Evolutionary conservation across 140 eudicot species (phyloP).

Genomic region (Oenanthe javanica): DNA sequence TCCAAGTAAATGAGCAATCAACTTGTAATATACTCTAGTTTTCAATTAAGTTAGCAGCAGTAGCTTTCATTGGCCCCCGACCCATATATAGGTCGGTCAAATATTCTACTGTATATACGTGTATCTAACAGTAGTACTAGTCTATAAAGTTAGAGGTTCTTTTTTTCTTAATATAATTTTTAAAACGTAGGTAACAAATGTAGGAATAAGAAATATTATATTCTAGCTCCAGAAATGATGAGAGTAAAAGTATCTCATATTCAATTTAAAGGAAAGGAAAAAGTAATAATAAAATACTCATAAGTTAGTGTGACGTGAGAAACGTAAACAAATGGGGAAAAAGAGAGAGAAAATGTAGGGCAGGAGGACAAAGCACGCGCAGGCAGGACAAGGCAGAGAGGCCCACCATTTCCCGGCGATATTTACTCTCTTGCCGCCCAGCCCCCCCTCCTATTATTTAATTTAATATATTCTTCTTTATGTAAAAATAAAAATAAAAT

Average conservation of each 20-base stretch:
- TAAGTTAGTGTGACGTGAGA: not conserved
- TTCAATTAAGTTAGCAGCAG: conserved; percentile 8
- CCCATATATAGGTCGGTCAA: not conserved
- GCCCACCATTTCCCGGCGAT: conserved; percentile 10
- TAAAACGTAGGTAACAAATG: too few relatives aligned
- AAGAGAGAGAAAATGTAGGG: not conserved
- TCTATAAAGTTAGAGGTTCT: too few relatives aligned
- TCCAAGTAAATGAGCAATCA: not conserved
- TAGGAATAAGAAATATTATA: too few relatives aligned
- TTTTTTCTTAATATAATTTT: too few relatives aligned
- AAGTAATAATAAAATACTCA: not conserved
- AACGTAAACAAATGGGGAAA: not conserved
- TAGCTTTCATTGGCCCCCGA: not conserved
- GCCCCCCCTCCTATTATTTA: not conserved
- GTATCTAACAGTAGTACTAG: too few relatives aligned
- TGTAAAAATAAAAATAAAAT: too few relatives aligned
- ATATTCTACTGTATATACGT: too few relatives aligned
- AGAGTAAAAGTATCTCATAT: not conserved
- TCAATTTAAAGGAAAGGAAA: too few relatives aligned
- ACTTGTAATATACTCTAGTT: conserved; percentile 15
- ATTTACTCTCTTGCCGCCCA: conserved; percentile 25
- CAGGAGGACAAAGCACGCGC: conserved; percentile 1
- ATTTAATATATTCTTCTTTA: too few relatives aligned
- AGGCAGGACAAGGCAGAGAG: not conserved
- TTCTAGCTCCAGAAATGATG: not conserved